Evolutionary conservation across 169 alveolate species (phyloP).

Genomic region (Plasmodium yoelii): DNA sequence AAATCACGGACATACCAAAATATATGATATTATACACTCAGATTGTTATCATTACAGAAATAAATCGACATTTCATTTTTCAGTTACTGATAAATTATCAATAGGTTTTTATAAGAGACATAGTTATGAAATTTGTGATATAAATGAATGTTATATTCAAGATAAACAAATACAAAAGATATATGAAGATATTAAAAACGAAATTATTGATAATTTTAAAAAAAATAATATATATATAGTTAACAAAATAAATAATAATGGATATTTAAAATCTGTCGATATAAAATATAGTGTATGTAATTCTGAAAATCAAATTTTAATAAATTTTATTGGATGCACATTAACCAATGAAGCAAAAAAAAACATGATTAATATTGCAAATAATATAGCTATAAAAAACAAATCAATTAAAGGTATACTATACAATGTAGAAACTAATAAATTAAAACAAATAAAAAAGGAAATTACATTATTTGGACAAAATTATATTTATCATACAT

Average conservation of each 20-base stretch:
- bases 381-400: constrained; percentile 34
- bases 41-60: constrained; percentile 70
- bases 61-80: constrained; percentile 62
- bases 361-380: constrained; percentile 31
- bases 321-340: constrained; percentile 55
- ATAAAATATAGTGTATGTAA: constrained; percentile 34
- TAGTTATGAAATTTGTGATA: constrained; percentile 75
- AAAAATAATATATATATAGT: constrained; percentile 66
- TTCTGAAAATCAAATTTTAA: constrained; percentile 53
- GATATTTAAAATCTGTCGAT: constrained; percentile 71
- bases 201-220: constrained; percentile 60
- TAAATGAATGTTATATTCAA: constrained; percentile 62
- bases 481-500: constrained; percentile 67
- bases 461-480: constrained; percentile 64
- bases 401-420: constrained; percentile 54
- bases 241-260: constrained; percentile 76
- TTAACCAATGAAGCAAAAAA: constrained; percentile 43
- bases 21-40: constrained; percentile 56
- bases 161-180: constrained; percentile 65
- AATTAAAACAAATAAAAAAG: constrained; percentile 65
- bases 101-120: constrained; percentile 55
- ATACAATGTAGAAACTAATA: constrained; percentile 70
- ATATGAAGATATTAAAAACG: constrained; percentile 65
- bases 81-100: constrained; percentile 53
- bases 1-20: constrained; percentile 11